Evolutionary conservation across 768 basidiomycete genomes (phyloP), one percentile per base, ranked within the genome.

Genomic region (Coprinopsis marcescibilis): DNA sequence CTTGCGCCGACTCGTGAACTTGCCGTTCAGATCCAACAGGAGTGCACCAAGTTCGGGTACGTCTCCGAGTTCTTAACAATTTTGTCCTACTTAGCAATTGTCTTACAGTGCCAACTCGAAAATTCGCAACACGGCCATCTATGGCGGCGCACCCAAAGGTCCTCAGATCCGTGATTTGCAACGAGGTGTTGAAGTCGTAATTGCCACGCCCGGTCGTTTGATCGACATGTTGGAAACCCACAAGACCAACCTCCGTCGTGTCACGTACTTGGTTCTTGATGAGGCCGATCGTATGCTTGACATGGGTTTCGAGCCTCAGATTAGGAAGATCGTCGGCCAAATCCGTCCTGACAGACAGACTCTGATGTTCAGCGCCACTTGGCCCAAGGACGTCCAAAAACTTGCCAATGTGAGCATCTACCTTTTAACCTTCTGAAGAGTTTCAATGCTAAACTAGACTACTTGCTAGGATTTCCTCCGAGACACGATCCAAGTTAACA

Each of bases 261-360:
- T 99, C 47, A 99, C 96, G 17, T 99, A 98, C 67, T 78, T 99
- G 32, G 96, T 99, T 61, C 89, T 99, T 83, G 96, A 99, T 60
- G 96, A 99, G 67, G 96, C 96, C 36, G 96, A 99, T 72, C 90
- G 96, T 60, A 99, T 99, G 96, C 78, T 99, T 53, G 96, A 99
- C 73, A 99, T 99, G 96, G 96, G 96, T 76, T 99, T 99, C 71
- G 96, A 99, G 70, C 96, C 96, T 44, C 96, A 99, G 65, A 98
- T 99, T 62, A 79, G 94, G 62, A 98, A 98, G 72, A 97, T 99
- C 54, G 89, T 98, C 55, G 75, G 84, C 56, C 96, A 99, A 67
- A 94, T 99, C 60, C 83, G 96, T 32, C 96, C 96, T 34, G 96
- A 99, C 72, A 81, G 96, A 59, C 96, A 99, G 63, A 99, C 96